Evolutionary conservation across 2,329 filamentous ascomycete genomes (phyloP), one percentile per base, ranked within the genome.

Genomic region (Raffaelea ambrosiae): DNA sequence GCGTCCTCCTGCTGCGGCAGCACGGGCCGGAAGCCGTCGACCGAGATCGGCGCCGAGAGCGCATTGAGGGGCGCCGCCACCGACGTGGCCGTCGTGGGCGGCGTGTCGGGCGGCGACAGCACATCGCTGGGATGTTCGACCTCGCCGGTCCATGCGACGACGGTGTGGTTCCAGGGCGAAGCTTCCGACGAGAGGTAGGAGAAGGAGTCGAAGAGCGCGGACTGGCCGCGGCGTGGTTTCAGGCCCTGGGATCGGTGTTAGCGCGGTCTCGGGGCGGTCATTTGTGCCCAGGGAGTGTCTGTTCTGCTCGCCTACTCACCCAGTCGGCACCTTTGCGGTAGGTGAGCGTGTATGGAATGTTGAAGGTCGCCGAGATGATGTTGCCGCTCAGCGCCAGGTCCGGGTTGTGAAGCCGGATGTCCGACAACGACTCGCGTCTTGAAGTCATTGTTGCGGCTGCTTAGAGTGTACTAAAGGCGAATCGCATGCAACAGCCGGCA

Each of bases 141-240:
- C 64, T 97, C 91, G 50, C 91, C 91, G 3, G 91, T 95, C 91
- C 91, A 97, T 41, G 88, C 90, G 46, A 97, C 86, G 5, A 96
- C 77, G 1, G 84, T 93, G 68, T 96, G 91, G 58, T 89, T 88
- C 90, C 90, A 97, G 19, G 84, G 82, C 2, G 84, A 83, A 40
- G 85, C 76, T 48, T 84, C 74, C n/a, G 89, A 94, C 3, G 89
- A 87, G 40, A 97, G 80, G 66, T 94, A 84, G 48, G 84, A 79
- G 60, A 97, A 89, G 10, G 89, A 90, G 64, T 96, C 89, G 66
- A 94, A 94, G 31, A 97, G 76, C 16, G 91, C 89, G 13, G 91
- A 96, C 50, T 90, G 91, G 48, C 91, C 91, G 51, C 85, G 84
- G 22, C 90, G 86, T 51, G 81, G 73, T 57, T 79, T 81, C 48